These are phyloP conservation scores for Ogataea parapolymorpha DNA, from an alignment of 805 yeast species.

Conservation along the genomic window DNA sequence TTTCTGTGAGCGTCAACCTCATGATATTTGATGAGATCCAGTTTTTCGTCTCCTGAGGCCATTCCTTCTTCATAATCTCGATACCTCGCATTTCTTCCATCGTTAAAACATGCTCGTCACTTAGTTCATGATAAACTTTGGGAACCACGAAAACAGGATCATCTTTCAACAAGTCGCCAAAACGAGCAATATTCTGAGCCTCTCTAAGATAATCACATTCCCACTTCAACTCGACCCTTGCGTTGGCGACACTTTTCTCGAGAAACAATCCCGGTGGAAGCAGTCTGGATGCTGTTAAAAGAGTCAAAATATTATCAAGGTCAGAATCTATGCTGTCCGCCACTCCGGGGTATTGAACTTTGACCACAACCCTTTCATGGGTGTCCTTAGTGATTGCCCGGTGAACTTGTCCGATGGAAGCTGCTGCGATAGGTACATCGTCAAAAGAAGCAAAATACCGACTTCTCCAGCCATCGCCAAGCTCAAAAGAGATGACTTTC, in stretches of 20 bases:
- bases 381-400: conserved; percentile 61
- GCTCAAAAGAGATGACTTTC: conserved; percentile 63
- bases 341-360: conserved; percentile 97
- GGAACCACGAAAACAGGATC: conserved; percentile 77
- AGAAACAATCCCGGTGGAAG: conserved; percentile 89
- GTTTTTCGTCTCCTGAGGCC: conserved; percentile 70
- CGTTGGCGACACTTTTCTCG: conserved; percentile 89
- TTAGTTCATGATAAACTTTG: conserved; percentile 66
- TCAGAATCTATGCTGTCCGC: conserved; percentile 92
- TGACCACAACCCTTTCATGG: conserved; percentile 80
- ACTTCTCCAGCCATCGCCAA: conserved; percentile 77
- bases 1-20: conserved; percentile 83
- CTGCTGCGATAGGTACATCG: conserved; percentile 92
- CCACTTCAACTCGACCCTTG: conserved; percentile 92
- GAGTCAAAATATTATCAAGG: conserved; percentile 75
- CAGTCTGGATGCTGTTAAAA: conserved; percentile 80
- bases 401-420: conserved; percentile 97
- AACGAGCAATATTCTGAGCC: conserved; percentile 70
- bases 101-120: conserved; percentile 81
- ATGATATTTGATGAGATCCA: conserved; percentile 83
- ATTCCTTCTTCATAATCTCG: conserved; percentile 74
- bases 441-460: conserved; percentile 69
- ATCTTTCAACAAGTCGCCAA: conserved; percentile 56
- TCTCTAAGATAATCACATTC: conserved; percentile 95
- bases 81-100: conserved; percentile 85